Percentiles rank a stretch among this genome's conserved stretches.
phyloP scores from a whole-genome alignment of 768 basidiomycete species.

The Trametes maxima region DNA sequence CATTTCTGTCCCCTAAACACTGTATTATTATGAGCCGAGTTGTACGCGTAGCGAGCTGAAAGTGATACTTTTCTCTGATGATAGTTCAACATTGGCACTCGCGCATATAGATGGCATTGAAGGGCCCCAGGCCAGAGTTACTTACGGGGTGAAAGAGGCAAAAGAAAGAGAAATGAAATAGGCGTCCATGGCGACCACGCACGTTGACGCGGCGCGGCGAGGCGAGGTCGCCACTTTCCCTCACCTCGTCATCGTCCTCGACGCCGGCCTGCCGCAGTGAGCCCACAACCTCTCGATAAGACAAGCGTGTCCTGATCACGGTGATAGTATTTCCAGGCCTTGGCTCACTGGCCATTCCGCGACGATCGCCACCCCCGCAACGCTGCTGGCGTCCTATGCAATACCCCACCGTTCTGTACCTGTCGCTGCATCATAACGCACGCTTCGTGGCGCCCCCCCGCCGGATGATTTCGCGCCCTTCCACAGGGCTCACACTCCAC shows the following conservation, averaged over 20 bases:
- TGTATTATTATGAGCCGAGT: background rate
- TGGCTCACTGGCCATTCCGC: constrained; percentile 2
- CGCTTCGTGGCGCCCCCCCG: constrained; percentile 20
- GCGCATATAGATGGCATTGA: too few species aligned
- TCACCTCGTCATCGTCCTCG: constrained; percentile 5
- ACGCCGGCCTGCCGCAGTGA: constrained; percentile 1
- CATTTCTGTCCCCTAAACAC: too few species aligned
- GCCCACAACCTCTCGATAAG: constrained; percentile 7
- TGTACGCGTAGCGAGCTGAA: background rate
- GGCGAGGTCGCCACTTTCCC: constrained; percentile 13
- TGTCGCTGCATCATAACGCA: constrained; percentile 18
- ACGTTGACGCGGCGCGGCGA: constrained; percentile 10
- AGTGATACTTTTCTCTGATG: too few species aligned
- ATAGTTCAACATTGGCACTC: too few species aligned
- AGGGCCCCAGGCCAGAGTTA: too few species aligned
- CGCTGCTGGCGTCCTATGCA: constrained; percentile 12
- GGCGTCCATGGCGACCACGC: constrained; percentile 7
- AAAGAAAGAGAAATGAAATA: background rate
- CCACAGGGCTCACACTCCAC: background rate
- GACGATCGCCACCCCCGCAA: background rate
- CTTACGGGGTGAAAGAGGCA: too few species aligned
- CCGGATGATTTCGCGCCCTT: constrained; percentile 18
- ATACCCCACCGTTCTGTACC: background rate
- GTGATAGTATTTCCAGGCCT: background rate
- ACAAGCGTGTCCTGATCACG: background rate